Base-by-base conservation (phyloP, 345 rosid genomes). In the Combretum micranthum region DNA sequence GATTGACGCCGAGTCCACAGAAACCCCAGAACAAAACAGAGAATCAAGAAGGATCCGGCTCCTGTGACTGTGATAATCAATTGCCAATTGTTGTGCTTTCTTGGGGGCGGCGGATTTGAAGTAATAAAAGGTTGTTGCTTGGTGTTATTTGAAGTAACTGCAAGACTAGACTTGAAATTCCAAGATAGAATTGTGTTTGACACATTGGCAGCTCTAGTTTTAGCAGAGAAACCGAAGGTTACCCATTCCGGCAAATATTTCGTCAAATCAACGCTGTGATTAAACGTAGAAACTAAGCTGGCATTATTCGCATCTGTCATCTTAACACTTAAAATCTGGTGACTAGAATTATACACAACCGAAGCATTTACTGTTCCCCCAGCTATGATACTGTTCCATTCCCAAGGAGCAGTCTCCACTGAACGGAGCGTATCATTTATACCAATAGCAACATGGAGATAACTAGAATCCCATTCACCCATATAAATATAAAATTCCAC, bases 191-290 rank as follows among this genome's bases (percentile, higher is more conserved):
- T 47, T 23, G 39, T 46, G 20, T 66, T 60, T 8, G 59, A 44
- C 60, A 61, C 61, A 11, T 15, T 49, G 9, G 3, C 18, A 25
- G 10, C 1, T 2, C 55, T 61, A 2, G 43, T 71, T 19, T 60
- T 10, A 1, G 47, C 64, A 3, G 75, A 71, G 57, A 71, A 71
- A 25, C 68, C 71, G 22, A 71, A 16, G 21, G 60, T 56, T 12
- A 71, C 68, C 56, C 61, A 53, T 25, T 66, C 68, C 12, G 68
- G 67, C 19, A 71, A 58, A 47, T 52, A 26, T 15, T 21, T 14
- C 14, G 23, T 13, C 44, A 61, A 18, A 44, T 67, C 54, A 17
- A 67, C 43, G 0, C 20, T 25, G 37, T 62, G 42, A 21, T 47
- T 22, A 12, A 53, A 18, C 17, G 13, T 62, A 47, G 57, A 17